Evolutionary conservation across 208 protist species (phyloP), one percentile per base, ranked within the genome.

Genomic region (Kentomonas sorsogonicus): DNA sequence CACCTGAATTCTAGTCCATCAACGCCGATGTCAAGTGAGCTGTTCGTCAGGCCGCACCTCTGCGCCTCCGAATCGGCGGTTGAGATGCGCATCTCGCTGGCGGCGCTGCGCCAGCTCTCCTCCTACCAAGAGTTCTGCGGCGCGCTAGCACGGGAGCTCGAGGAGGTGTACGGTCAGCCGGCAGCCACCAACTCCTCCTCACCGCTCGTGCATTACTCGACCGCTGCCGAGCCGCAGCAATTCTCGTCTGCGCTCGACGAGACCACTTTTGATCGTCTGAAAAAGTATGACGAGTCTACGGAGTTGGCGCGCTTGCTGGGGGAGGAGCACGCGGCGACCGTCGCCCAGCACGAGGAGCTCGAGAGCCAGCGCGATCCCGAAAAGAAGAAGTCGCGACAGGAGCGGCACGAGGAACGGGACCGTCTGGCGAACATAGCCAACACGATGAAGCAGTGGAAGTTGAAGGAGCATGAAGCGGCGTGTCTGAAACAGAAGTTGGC

Each of bases 1-100:
- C n/a, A n/a, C n/a, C n/a, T n/a, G n/a, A n/a, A n/a, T n/a, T n/a
- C n/a, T n/a, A n/a, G n/a, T n/a, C n/a, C n/a, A n/a, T n/a, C n/a
- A n/a, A n/a, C n/a, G n/a, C n/a, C 3, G 20, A 83, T 83, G 69
- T 46, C 55, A n/a, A n/a, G n/a, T n/a, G n/a, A n/a, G n/a, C 26
- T 84, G 11, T 86, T 92, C 63, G 63, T 73, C 22, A 74, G 80
- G 22, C 84, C 84, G 0, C 80, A 92, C 47, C 26, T 74, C 3
- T 57, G 57, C 23, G 66, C 72, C 23, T 84, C 57, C 23, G 33
- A 66, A 10, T 51, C 60, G 16, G 47, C 72, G 38, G 75, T 82
- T 0, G 77, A 88, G 9, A 75, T 89, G 23, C 63, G 52, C 0
- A 64, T 87, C 31, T 69, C 79, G n/a, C 59, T 83, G 3, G 64